Evolutionary conservation across 768 basidiomycete species (phyloP), one percentile per base, ranked within the genome.

Genomic region (Russula griseocarnosa): DNA sequence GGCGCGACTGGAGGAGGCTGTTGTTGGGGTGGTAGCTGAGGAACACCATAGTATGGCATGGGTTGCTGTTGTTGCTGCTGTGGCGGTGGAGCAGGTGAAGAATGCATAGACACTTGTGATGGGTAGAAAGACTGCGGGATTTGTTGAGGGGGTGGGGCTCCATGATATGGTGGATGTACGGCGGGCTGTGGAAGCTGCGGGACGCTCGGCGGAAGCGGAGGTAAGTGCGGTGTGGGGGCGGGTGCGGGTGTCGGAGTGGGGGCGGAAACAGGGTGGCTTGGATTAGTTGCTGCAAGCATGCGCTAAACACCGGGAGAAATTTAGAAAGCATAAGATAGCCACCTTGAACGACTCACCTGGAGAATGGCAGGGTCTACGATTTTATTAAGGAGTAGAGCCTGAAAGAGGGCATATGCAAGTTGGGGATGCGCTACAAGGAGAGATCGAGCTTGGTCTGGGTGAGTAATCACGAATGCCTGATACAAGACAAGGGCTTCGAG

Each of bases 361-460:
- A 99, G 79, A 54, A 97, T 85, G 5, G 85, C 83, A 3, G 90
- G 83, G 68, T 98, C 94, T 46, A 98, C 91, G 20, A 98, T 92
- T 70, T 94, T 92, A 81, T 95, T 92, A 54, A 98, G 77, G 10
- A 98, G 78, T 67, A 99, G 82, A 0, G 92, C 90, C 76, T 98
- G 95, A 79, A 98, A 97, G 16, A 98, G 81, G 5, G 97, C 97
- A 73, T 98, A 98, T 2, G 94, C 89, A 5, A 97, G 82, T 76
- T 98, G 96, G 20, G 97, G 97, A 70, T 98, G 88, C 20, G 86
- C 80, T 28, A 85, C 78, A 50, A 99, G 82, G 44, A 98, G 78
- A 1, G 81, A 78, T 58, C 87, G 82, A 38, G 96, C 95, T 76
- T 94, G 89, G 56, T 96, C 94, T 10, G 95, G 94, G 64, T 93